Evolutionary conservation across 441 rosid species (phyloP).

Genomic region (Erodium moschatum): DNA sequence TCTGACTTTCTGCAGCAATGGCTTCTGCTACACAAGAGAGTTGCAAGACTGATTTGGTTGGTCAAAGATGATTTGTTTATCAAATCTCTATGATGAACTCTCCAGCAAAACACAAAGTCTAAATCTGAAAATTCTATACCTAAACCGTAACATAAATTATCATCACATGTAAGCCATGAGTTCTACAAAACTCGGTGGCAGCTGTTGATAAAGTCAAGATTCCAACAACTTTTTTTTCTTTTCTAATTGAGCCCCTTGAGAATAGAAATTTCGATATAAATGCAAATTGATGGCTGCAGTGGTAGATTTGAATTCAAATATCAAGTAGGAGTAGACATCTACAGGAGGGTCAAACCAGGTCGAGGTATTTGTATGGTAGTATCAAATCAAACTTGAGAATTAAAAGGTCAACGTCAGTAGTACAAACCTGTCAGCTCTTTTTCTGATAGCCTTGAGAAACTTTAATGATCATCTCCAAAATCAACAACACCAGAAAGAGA

Average conservation of each 20-base stretch:
- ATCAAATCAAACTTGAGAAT: too few relatives aligned
- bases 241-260: neutral
- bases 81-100: neutral
- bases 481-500: neutral
- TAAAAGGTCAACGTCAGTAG: too few relatives aligned
- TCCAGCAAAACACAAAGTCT: neutral
- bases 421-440: neutral
- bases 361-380: too few relatives aligned
- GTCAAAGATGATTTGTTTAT: neutral
- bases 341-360: too few relatives aligned
- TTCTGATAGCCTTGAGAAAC: neutral
- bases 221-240: neutral
- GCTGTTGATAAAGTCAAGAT: conserved; percentile 2
- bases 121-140: neutral
- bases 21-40: neutral
- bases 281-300: neutral
- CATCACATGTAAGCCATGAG: neutral
- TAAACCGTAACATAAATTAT: neutral
- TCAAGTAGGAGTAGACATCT: too few relatives aligned
- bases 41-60: neutral
- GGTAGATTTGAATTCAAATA: too few relatives aligned
- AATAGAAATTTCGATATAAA: neutral
- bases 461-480: neutral
- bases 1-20: neutral
- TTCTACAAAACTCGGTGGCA: neutral